A percentile compares a stretch with the other conserved stretches of the same genome.
phyloP scores from a whole-genome alignment of 2,329 filamentous ascomycete species.

The Colletotrichum sp. region DNA sequence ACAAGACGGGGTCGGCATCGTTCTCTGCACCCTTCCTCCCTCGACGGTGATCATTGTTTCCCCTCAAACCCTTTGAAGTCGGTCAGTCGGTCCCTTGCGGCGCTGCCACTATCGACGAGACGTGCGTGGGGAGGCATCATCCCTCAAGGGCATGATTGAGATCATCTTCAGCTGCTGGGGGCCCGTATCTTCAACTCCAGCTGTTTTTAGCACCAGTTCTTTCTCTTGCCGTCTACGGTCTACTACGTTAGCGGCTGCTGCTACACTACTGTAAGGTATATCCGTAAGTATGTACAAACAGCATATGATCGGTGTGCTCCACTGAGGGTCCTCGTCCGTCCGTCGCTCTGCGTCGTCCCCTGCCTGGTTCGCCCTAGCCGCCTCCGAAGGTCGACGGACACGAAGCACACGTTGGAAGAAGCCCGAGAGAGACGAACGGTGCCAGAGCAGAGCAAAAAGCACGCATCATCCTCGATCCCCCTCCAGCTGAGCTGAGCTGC shows the following conservation, averaged over 20 bases:
- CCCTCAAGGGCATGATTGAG: not conserved
- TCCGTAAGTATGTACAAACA: too few species aligned
- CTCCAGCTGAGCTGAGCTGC: not conserved
- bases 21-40: not conserved
- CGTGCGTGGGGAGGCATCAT: slow-evolving; percentile 8
- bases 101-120: slow-evolving; percentile 9
- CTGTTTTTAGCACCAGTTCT: not conserved
- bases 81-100: not conserved
- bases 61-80: not conserved
- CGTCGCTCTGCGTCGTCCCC: not conserved
- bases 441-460: not conserved
- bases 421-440: not conserved
- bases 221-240: not conserved
- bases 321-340: slow-evolving; percentile 1
- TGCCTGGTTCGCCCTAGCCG: not conserved
- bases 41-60: not conserved
- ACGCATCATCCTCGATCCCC: not conserved
- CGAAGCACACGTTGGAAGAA: not conserved
- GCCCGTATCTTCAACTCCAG: not conserved
- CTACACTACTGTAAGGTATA: not conserved
- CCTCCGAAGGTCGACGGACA: not conserved
- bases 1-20: not conserved
- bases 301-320: not conserved
- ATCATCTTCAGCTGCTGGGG: not conserved
- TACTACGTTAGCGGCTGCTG: not conserved